Base-by-base conservation (phyloP, 495 filamentous ascomycete species). In the Podospora pseudoanserina region DNA sequence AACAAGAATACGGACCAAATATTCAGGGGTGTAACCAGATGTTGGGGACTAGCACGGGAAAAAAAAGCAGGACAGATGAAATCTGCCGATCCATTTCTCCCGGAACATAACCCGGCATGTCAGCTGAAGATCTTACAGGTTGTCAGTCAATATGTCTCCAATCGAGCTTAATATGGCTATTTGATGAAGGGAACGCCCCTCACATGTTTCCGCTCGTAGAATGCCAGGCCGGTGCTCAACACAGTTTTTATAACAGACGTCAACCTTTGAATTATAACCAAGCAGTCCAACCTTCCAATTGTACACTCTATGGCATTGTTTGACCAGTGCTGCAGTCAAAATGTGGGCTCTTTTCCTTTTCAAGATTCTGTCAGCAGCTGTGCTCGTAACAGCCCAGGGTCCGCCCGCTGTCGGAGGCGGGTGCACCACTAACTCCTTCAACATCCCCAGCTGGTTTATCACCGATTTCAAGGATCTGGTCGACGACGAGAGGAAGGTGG, bases 401-500 rank as follows among this genome's bases (percentile, higher is more conserved):
- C 53, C 34, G 32, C 60, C 49, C 4, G 13, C 58, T n/a, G 18
- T 27, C n/a, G 56, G 56, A 11, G 5, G 30, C 19, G 69, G 63
- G 16, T 76, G 74, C 66, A 73, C 69, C 3, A 67, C 68, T 5
- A 71, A 63, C 15, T 73, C 74, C 5, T 76, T 76, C 63, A 53
- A 63, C 19, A 60, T 74, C 18, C 72, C 74, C 0, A 74, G 72
- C 55, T 74, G 74, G 72, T 67, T 72, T 20, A 30, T 73, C 26
- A 68, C 71, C 0, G 67, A 70, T 23, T 32, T 73, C 39, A 32
- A 68, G 64, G 65, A 63, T 34, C 58, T 64, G 9, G 55, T 59
- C 19, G 27, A 18, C 19, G 13, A 54, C 39, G 26, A 58, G 26
- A 71, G 68, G 19, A 69, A 26, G 7, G 49, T 66, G 13, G 49